phyloP scores from a whole-genome alignment of 148 eudicot genomes.

The Heliosperma pusillum region DNA sequence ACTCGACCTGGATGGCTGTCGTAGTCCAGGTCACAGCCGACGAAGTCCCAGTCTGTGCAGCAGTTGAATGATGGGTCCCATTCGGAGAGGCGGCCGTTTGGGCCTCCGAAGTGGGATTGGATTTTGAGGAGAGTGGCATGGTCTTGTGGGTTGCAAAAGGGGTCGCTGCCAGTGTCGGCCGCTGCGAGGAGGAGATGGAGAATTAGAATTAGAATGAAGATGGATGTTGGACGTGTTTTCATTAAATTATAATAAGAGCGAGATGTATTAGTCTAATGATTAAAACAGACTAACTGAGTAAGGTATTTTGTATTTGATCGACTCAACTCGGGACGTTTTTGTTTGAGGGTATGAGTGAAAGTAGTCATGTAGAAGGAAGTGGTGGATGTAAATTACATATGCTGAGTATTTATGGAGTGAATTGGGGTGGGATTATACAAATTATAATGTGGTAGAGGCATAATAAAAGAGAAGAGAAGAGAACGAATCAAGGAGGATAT shows the following conservation, averaged over 20 bases:
- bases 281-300: background rate
- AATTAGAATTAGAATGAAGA: background rate
- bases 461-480: too few species aligned
- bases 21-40: constrained; percentile 29
- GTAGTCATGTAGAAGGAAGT: too few species aligned
- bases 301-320: background rate
- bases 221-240: background rate
- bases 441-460: too few species aligned
- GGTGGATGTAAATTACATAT: too few species aligned
- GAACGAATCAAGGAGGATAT: too few species aligned
- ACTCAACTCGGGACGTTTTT: too few species aligned
- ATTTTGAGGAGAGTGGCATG: constrained; percentile 31
- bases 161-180: constrained; percentile 8
- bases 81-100: constrained; percentile 11
- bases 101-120: constrained; percentile 12
- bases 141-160: constrained; percentile 39
- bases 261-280: background rate
- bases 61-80: constrained; percentile 36
- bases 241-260: background rate
- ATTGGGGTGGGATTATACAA: too few species aligned
- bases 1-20: constrained; percentile 23
- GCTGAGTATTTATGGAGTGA: too few species aligned
- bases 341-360: too few species aligned
- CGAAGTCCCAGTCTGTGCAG: constrained; percentile 32
- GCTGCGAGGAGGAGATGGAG: constrained; percentile 14